Conservation (phyloP, 2,329 filamentous ascomycete species). For the Cordyceps pruinosa region DNA sequence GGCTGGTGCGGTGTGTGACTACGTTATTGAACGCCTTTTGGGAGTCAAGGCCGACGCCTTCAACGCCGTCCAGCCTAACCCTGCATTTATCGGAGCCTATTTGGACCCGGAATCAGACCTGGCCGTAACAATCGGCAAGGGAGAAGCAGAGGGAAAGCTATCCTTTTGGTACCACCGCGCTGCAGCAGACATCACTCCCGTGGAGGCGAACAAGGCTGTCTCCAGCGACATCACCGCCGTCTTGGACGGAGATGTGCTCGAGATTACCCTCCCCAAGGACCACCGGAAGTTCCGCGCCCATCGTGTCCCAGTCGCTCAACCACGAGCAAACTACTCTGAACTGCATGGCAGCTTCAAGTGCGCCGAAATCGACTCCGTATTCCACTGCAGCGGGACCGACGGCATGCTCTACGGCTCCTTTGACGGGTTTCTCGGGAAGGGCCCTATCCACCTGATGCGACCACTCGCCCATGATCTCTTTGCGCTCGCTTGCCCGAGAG, state of each 20-base stretch:
- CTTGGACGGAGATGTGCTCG: slow-evolving; percentile 25
- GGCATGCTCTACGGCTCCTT: slow-evolving; percentile 35
- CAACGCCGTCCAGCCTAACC: slow-evolving; percentile 10
- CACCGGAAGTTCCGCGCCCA: slow-evolving; percentile 6
- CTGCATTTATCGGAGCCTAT: slow-evolving; percentile 29
- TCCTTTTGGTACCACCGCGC: slow-evolving; percentile 23
- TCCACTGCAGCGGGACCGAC: slow-evolving; percentile 28
- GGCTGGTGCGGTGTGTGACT: slow-evolving; percentile 20
- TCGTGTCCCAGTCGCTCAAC: not conserved
- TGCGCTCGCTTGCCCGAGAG: slow-evolving; percentile 30
- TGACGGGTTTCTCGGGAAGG: slow-evolving; percentile 33
- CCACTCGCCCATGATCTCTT: slow-evolving; percentile 34
- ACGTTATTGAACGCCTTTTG: slow-evolving; percentile 26
- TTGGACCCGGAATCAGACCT: slow-evolving; percentile 32
- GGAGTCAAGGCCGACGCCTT: slow-evolving; percentile 17
- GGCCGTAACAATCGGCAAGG: slow-evolving; percentile 22
- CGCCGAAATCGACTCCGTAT: slow-evolving; percentile 29
- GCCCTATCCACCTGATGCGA: slow-evolving; percentile 30
- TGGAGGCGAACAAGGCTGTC: slow-evolving; percentile 17
- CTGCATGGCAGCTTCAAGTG: slow-evolving; percentile 28
- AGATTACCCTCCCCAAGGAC: slow-evolving; percentile 22
- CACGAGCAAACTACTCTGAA: slow-evolving; percentile 19
- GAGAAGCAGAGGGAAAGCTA: slow-evolving; percentile 20
- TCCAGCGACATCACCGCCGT: slow-evolving; percentile 20
- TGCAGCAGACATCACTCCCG: slow-evolving; percentile 20